Evolutionary conservation across 2,329 filamentous ascomycete species (phyloP).

Genomic region (Fonsecaea pedrosoi): DNA sequence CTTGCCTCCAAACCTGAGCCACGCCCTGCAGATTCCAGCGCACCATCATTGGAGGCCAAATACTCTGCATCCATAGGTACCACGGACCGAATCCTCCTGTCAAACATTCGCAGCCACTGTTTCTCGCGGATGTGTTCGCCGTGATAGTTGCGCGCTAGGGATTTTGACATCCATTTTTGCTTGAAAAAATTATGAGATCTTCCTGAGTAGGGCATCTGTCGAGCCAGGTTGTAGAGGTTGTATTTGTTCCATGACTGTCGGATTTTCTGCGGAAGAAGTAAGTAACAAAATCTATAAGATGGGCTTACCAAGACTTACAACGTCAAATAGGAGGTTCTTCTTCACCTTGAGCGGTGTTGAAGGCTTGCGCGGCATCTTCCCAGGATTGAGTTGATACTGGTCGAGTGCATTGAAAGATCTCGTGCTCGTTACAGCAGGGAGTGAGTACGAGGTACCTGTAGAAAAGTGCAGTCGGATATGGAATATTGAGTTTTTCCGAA

Average conservation of each 20-base stretch:
- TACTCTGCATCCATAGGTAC: constrained; percentile 83
- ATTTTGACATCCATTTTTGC: constrained; percentile 96
- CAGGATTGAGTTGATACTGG: background rate
- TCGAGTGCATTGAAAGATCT: constrained; percentile 17
- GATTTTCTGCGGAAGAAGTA: constrained; percentile 70
- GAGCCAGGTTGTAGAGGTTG: constrained; percentile 87
- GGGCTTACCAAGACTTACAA: constrained; percentile 13
- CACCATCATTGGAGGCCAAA: constrained; percentile 81
- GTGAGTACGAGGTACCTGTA: background rate
- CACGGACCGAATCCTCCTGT: constrained; percentile 77
- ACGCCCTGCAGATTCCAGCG: constrained; percentile 80
- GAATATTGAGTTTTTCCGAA: constrained; percentile 12
- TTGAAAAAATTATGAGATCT: constrained; percentile 80
- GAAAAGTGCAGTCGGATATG: background rate
- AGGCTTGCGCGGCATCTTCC: constrained; percentile 53
- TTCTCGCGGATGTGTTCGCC: constrained; percentile 92
- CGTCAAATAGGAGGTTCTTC: constrained; percentile 11
- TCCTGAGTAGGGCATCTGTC: constrained; percentile 54
- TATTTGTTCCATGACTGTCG: constrained; percentile 97
- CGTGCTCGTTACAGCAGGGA: constrained; percentile 3
- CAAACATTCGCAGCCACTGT: constrained; percentile 94
- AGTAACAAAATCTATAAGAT: background rate
- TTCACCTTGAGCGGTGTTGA: constrained; percentile 48
- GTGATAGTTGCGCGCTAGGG: constrained; percentile 83
- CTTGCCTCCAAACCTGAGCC: constrained; percentile 70